Evolutionary conservation across 23 red algal species (phyloP).

Genomic region (Chondrus crispus): DNA sequence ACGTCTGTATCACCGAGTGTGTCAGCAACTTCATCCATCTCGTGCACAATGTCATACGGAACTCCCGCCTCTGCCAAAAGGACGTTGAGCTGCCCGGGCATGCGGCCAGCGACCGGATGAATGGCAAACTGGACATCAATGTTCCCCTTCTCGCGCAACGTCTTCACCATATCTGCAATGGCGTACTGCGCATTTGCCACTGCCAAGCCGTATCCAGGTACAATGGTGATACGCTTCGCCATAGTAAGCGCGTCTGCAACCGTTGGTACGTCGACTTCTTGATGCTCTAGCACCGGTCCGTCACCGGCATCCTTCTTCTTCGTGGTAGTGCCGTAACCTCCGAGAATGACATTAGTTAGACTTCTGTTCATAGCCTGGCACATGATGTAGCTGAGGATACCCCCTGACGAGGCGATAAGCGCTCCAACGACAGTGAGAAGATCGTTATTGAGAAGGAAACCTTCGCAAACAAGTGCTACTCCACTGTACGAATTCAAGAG

Average conservation of each 20-base stretch:
- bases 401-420: slow-evolving; percentile 60
- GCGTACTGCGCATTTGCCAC: slow-evolving; percentile 73
- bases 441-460: slow-evolving; percentile 75
- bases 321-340: slow-evolving; percentile 53
- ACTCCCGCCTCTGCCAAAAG: slow-evolving; percentile 69
- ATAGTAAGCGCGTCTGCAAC: slow-evolving; percentile 42
- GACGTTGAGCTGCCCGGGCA: slow-evolving; percentile 73
- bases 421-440: slow-evolving; percentile 64
- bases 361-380: slow-evolving; percentile 75
- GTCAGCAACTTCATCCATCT: slow-evolving; percentile 69
- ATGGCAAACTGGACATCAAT: slow-evolving; percentile 65
- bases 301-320: slow-evolving; percentile 47
- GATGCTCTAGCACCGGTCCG: slow-evolving; percentile 39
- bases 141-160: slow-evolving; percentile 55
- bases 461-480: slow-evolving; percentile 59
- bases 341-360: slow-evolving; percentile 63
- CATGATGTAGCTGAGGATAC: slow-evolving; percentile 72
- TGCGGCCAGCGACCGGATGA: slow-evolving; percentile 63
- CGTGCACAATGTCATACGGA: slow-evolving; percentile 70
- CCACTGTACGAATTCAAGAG: slow-evolving; percentile 70
- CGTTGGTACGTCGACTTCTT: slow-evolving; percentile 23
- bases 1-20: slow-evolving; percentile 56
- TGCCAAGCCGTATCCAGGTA: slow-evolving; percentile 69
- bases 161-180: slow-evolving; percentile 64
- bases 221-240: slow-evolving; percentile 68